These are phyloP conservation scores for Yamagishiella unicocca DNA, from an alignment of 139 green algal genomes.

Conservation along the genomic window DNA sequence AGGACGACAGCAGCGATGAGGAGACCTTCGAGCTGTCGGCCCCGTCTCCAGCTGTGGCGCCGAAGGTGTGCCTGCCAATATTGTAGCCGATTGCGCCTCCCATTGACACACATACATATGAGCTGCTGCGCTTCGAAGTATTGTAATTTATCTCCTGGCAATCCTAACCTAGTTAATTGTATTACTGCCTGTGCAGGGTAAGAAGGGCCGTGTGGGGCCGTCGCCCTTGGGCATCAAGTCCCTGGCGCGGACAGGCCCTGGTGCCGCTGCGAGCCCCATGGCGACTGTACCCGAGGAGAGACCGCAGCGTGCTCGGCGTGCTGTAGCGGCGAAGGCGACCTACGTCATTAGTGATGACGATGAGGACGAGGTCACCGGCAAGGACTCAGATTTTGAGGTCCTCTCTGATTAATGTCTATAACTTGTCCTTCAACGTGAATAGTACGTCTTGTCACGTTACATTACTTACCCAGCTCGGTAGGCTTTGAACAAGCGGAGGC, in stretches of 20 bases:
- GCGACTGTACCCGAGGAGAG: conserved; percentile 27
- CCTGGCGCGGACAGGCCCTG: neutral
- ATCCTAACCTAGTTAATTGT: neutral
- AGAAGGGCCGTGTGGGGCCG: conserved; percentile 60
- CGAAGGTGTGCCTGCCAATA: conserved; percentile 42
- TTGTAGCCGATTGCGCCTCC: neutral
- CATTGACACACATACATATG: neutral
- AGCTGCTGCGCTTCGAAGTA: no score
- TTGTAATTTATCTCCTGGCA: no score
- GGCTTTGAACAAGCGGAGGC: no score
- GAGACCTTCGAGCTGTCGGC: conserved; percentile 66
- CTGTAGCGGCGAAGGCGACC: conserved; percentile 37
- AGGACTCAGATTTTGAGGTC: conserved; percentile 36
- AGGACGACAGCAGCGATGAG: conserved; percentile 50
- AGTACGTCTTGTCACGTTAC: no score
- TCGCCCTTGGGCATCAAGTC: conserved; percentile 58
- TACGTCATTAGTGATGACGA: conserved; percentile 14
- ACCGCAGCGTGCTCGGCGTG: conserved; percentile 44
- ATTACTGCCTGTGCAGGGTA: conserved; percentile 51
- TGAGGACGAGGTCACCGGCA: neutral
- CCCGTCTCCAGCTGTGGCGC: conserved; percentile 62
- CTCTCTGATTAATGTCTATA: neutral
- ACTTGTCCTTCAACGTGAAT: no score
- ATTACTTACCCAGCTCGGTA: no score
- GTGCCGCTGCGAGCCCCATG: neutral